Base-by-base conservation (phyloP, 129 eudicot species). In the Helichrysum umbraculigerum region DNA sequence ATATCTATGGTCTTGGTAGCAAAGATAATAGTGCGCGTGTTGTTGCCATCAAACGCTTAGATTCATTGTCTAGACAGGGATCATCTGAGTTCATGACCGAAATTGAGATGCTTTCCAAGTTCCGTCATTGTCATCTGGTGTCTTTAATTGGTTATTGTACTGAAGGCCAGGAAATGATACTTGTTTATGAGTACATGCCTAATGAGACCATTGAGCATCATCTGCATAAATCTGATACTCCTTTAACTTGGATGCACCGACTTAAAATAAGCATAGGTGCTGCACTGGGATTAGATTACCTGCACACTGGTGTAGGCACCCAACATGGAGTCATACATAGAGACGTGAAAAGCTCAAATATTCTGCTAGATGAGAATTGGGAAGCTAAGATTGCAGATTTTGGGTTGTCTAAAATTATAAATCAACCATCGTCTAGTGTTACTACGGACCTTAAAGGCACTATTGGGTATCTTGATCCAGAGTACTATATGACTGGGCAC, bases 121-220 rank as follows among this genome's bases (percentile, higher is more conserved):
- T 80, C 37, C 57, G 83, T 6, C 83, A 80, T 25, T 65, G 79
- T 29, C 68, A 80, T 37, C 64, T 80, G 5, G 83, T 80, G 60
- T 73, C 83, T 58, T 35, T 73, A 22, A 41, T 80, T 56, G 79
- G 83, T 14, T 80, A 73, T 37, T 81, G 81, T 35, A 30, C 39
- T 5, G 74, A 81, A 16, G 16, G 15, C 8, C 17, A 76, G 0
- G 86, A 87, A 61, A 71, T 76, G 84, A 81, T 87, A 41, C 79
- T 86, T 20, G 88, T 87, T 5, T 86, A 81, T 7, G 88, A 83
- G 21, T 86, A 81, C 69, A 75, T 86, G 73, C 29, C 79, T 3
- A 42, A 61, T 59, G 88, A 87, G 4, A 84, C 85, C 0, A 72
- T 87, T 32, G 81, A 81, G 15, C 80, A 87, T 67, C 85, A 83